Base-by-base conservation (phyloP, 2,329 filamentous ascomycete genomes). In the Leptographium procerum region DNA sequence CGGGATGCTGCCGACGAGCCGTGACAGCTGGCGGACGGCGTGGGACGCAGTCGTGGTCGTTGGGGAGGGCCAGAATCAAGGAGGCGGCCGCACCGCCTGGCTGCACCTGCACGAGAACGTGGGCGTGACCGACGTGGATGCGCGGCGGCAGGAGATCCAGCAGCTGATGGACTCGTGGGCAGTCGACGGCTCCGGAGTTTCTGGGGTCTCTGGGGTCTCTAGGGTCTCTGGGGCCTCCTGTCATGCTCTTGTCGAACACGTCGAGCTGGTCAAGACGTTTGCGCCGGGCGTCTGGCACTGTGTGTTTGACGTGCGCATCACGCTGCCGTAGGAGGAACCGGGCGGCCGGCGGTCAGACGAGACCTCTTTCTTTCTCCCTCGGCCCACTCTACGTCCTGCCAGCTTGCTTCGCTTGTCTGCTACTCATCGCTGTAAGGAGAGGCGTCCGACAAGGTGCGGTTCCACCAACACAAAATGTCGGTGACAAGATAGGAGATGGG, bases 251-350 rank as follows among this genome's bases (percentile, higher is more conserved):
- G 75, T 80, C 40, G 77, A 79, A 62, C 80, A 85, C 69, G 77
- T 84, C 45, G 83, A 87, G 70, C 72, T 76, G 63, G 84, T 87
- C 67, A 87, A 88, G 75, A 86, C 83, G 55, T 87, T 82, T 74
- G 84, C 84, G 64, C 85, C 84, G 31, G 82, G 77, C 0, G 82
- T 87, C 9, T 85, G 83, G 83, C 84, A 88, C 70, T 84, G 82
- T 64, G 85, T 87, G 58, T 87, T 86, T 70, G 84, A 88, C 69
- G 73, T 86, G 24, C 75, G 73, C 67, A 71, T 80, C 24, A 50
- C 31, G 24, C 14, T 24, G 16, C 19, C 50, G 29, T 33, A 50
- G 11, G 24, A 31, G 22, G 26, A 14, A 5, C 31, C 10, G 34
- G 8, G 16, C 8, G 10, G 26, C 47, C 9, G 8, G 48, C 3